A percentile compares a stretch with the other conserved stretches of the same genome.
These are phyloP conservation scores for Fusarium acutatum DNA, from an alignment of 2,329 filamentous ascomycete species.

Conservation along the genomic window DNA sequence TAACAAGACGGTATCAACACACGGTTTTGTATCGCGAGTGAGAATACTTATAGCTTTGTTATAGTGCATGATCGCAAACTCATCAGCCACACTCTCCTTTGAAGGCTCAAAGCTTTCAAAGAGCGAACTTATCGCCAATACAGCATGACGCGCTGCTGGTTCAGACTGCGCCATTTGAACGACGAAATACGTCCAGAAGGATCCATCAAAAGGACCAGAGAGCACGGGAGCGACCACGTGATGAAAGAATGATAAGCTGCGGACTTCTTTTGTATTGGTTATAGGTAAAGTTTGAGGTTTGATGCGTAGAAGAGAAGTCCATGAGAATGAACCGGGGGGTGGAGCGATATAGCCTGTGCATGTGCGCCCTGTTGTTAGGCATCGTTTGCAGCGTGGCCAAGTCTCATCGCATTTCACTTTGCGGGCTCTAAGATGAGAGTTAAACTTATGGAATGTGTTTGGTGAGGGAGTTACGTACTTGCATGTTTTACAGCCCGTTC, in stretches of 20 bases:
- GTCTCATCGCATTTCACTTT: conserved; percentile 67
- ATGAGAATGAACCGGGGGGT: conserved; percentile 42
- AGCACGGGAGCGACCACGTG: conserved; percentile 48
- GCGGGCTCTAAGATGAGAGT: conserved; percentile 52
- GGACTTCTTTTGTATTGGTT: conserved; percentile 40
- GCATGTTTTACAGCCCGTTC: conserved; percentile 62
- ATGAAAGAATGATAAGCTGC: conserved; percentile 50
- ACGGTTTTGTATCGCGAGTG: conserved; percentile 23
- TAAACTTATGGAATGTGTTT: neutral
- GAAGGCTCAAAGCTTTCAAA: conserved; percentile 47
- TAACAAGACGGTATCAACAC: conserved; percentile 49
- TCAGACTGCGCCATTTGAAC: conserved; percentile 50
- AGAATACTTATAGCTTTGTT: conserved; percentile 51
- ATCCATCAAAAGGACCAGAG: conserved; percentile 48
- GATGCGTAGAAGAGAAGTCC: conserved; percentile 48
- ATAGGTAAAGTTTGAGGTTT: conserved; percentile 30
- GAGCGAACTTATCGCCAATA: conserved; percentile 51
- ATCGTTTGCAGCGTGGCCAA: conserved; percentile 60
- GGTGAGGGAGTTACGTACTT: conserved; percentile 54
- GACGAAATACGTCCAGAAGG: conserved; percentile 54
- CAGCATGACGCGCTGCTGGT: conserved; percentile 49
- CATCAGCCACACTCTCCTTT: neutral
- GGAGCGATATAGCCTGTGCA: conserved; percentile 63
- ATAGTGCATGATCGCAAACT: conserved; percentile 51
- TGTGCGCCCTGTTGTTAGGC: conserved; percentile 59